Percentiles rank a stretch among this genome's conserved stretches.
Conservation (phyloP, 1,139 yeast species). For the Kurtzmaniella natalensis region DNA sequence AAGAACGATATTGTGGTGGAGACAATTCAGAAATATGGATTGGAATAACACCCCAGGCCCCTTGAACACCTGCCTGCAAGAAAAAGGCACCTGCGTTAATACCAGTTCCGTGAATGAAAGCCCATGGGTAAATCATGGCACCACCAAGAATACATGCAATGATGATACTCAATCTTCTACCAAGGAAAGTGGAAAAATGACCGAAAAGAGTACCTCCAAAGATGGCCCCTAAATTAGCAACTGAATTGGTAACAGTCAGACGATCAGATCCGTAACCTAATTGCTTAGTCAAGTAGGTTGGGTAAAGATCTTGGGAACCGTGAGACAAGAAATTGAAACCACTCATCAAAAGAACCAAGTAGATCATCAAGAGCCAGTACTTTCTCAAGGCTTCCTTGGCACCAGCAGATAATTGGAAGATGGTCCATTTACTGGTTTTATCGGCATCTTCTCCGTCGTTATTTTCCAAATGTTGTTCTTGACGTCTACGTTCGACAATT, state of each 20-base stretch:
- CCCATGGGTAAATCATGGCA: slow-evolving; percentile 71
- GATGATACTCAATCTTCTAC: slow-evolving; percentile 35
- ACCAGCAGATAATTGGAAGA: slow-evolving; percentile 2
- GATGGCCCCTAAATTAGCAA: slow-evolving; percentile 37
- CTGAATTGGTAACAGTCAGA: slow-evolving; percentile 33
- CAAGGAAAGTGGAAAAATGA: slow-evolving; percentile 32
- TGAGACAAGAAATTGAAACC: slow-evolving; percentile 40
- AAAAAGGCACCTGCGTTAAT: slow-evolving; percentile 77
- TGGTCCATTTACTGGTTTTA: slow-evolving; percentile 7
- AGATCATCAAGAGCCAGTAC: slow-evolving; percentile 37
- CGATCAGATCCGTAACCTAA: slow-evolving; percentile 23
- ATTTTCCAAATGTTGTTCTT: slow-evolving; percentile 10
- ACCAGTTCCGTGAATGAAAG: slow-evolving; percentile 48
- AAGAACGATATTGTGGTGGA: slow-evolving; percentile 70
- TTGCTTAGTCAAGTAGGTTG: slow-evolving; percentile 31
- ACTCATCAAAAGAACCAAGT: slow-evolving; percentile 36
- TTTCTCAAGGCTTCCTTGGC: slow-evolving; percentile 26
- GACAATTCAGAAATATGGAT: slow-evolving; percentile 72
- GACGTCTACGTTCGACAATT: slow-evolving; percentile 19
- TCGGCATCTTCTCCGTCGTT: slow-evolving; percentile 6
- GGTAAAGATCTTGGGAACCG: slow-evolving; percentile 38
- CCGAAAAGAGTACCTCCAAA: slow-evolving; percentile 34
- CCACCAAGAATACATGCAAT: slow-evolving; percentile 64
- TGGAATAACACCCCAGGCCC: slow-evolving; percentile 87
- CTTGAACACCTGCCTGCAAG: slow-evolving; percentile 78